Base-by-base conservation (phyloP, 345 rosid genomes). In the Acer saccharum region DNA sequence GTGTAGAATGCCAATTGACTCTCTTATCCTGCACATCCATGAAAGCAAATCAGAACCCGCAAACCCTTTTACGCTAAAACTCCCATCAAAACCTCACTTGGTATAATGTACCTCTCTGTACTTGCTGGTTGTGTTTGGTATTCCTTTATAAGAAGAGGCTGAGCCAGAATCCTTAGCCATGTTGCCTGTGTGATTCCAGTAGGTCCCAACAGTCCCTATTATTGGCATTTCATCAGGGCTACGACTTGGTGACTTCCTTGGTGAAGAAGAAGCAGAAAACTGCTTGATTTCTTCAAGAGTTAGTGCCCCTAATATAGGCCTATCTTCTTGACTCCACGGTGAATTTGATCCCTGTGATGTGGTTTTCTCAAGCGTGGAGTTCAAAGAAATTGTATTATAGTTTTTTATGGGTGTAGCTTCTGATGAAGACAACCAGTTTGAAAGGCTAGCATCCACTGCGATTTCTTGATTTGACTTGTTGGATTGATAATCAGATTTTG, bases 1-100 rank as follows among this genome's bases (percentile, higher is more conserved):
- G 99, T 13, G 98, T 96, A 29, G 95, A 88, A 69, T 94, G 90
- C 98, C 95, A 94, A 60, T 89, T 91, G 81, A 94, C 98, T 68
- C 79, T 90, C 84, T 84, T 94, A 74, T 96, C 99, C 98, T 94
- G 95, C 94, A 89, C 9, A 71, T 39, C 68, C 76, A 80, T 46
- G 64, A 83, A 79, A 44, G 65, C 58, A 17, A 55, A 75, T 71
- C 70, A 82, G 46, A 67, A 74, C 41, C 61, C 73, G 54, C 63
- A 4, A 68, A 52, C 69, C 54, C 65, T 68, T 35, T 35, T 54
- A 76, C 41, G 35, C 68, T 44, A 68, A 23, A 27, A 67, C 29
- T 27, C 35, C 66, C 68, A 50, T n/a, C 46, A 58, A 73, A 52
- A 35, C 18, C 58, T 76, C 79, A 79, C 66, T 80, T 71, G 52